Evolutionary conservation across 352 stramenopile genomes (phyloP).

Genomic region (Phytophthora melonis): DNA sequence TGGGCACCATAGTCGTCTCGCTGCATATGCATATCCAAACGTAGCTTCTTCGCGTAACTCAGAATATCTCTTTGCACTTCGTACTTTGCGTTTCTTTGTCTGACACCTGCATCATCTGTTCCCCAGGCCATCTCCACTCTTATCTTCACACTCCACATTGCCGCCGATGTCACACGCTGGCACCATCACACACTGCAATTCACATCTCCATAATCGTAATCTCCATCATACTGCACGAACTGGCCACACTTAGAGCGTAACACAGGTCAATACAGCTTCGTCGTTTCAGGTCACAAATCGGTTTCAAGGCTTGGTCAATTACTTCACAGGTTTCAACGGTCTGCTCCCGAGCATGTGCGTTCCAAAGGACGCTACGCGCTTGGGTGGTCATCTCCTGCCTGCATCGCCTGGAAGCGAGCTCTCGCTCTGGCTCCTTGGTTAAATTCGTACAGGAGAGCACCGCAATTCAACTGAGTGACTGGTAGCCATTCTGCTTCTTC

Average conservation of each 20-base stretch:
- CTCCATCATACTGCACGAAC: background rate
- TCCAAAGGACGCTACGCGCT: background rate
- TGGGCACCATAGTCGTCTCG: no score
- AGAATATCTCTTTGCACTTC: no score
- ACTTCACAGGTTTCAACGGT: background rate
- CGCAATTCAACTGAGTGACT: constrained; percentile 6
- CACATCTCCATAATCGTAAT: background rate
- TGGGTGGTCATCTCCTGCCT: constrained; percentile 12
- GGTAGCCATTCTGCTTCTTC: constrained; percentile 6
- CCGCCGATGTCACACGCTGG: background rate
- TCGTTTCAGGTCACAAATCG: background rate
- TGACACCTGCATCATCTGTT: no score
- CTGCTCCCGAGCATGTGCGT: background rate
- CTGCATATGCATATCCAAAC: no score
- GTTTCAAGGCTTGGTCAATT: background rate
- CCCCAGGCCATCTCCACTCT: background rate
- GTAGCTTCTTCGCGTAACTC: no score
- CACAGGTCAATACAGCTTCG: background rate
- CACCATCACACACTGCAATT: background rate
- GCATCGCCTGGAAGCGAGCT: constrained; percentile 14
- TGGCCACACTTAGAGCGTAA: background rate
- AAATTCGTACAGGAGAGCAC: constrained; percentile 5
- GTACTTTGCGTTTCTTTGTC: no score
- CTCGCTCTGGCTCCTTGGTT: constrained; percentile 1
- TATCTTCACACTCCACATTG: background rate